These are phyloP conservation scores for Acorus gramineus DNA, from an alignment of 106 monocot species.

Conservation along the genomic window DNA sequence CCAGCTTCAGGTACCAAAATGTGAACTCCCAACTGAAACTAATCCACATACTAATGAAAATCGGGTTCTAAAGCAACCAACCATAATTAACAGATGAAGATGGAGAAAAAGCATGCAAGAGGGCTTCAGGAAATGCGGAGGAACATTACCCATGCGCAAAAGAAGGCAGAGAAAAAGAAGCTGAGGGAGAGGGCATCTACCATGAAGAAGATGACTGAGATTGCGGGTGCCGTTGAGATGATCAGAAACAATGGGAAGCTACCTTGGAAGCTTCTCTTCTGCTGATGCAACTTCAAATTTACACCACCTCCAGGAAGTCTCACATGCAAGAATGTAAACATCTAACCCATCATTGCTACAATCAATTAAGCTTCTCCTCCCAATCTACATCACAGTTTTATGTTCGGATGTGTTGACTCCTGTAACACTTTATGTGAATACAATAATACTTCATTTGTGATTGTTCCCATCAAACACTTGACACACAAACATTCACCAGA, in stretches of 20 bases:
- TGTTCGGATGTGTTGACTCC: no score
- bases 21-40: no score
- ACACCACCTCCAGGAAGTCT: no score
- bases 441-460: no score
- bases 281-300: slow-evolving; percentile 2
- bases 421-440: no score
- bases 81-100: slow-evolving; percentile 17
- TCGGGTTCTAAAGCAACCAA: not conserved
- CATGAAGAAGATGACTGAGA: slow-evolving; percentile 17
- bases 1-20: slow-evolving; percentile 19
- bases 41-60: no score
- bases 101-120: slow-evolving; percentile 22
- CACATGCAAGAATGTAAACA: no score
- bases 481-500: no score
- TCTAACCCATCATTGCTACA: no score
- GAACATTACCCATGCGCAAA: slow-evolving; percentile 17
- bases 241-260: slow-evolving; percentile 25
- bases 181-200: slow-evolving; percentile 20
- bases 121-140: slow-evolving; percentile 36
- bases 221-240: slow-evolving; percentile 14
- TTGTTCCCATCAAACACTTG: no score
- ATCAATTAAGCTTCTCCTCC: no score
- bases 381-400: no score
- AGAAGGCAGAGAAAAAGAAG: slow-evolving; percentile 38
- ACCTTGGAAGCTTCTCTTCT: slow-evolving; percentile 30